These are phyloP conservation scores for Aechmea fasciata DNA, from an alignment of 176 grass and related monocot genomes.

Conservation along the genomic window DNA sequence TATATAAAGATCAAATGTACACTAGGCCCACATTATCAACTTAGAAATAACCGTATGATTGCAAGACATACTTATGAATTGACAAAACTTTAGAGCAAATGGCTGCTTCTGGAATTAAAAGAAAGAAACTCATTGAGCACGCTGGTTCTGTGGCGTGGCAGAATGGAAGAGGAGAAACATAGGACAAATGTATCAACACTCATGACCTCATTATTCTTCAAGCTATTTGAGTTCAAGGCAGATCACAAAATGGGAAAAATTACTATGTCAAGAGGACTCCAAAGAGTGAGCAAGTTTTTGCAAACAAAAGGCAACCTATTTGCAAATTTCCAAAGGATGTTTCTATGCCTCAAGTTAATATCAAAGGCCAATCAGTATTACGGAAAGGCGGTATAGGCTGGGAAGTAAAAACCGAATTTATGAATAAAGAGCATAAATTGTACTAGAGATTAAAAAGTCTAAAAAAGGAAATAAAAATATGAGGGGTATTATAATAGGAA, in stretches of 20 bases:
- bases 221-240: not conserved
- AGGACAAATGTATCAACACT: not conserved
- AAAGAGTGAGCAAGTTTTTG: not conserved
- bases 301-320: not conserved
- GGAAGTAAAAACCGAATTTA: too few relatives aligned
- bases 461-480: too few relatives aligned
- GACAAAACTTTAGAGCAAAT: not conserved
- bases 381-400: not conserved
- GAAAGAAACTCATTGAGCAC: not conserved
- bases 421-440: too few relatives aligned
- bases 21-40: not conserved
- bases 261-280: not conserved
- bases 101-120: not conserved
- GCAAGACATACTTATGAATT: not conserved
- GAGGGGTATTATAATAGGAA: too few relatives aligned
- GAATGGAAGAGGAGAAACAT: too few relatives aligned
- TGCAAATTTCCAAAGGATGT: not conserved
- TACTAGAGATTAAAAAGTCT: too few relatives aligned
- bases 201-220: not conserved
- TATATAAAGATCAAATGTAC: not conserved
- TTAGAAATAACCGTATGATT: not conserved
- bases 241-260: not conserved
- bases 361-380: not conserved
- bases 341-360: not conserved
- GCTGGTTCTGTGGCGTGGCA: not conserved